Base-by-base conservation (phyloP, 1,284 basidiomycete species). In the Cryptococcus sp. region DNA sequence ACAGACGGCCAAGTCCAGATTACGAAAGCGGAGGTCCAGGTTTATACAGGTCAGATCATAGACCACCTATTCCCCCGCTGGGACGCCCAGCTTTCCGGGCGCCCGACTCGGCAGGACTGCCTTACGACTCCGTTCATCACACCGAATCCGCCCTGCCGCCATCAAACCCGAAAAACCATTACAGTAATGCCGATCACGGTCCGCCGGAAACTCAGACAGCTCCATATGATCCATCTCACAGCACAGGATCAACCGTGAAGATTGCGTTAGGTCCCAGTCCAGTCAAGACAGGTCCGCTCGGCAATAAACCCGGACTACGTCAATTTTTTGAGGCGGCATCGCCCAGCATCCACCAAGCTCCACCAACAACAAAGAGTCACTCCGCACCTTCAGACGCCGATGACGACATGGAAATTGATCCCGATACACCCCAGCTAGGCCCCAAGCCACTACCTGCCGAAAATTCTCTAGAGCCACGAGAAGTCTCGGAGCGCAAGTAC, bases 401-500 rank as follows among this genome's bases (percentile, higher is more conserved):
- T 16, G 36, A 5, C 4, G 36, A 39, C 36, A 39, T 39, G 36
- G 36, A 39, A 7, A 19, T 39, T 14, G 36, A 28, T 28, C 28
- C 28, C 11, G 28, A 39, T 4, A 39, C 36, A 16, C 36, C 36
- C 32, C 10, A 9, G 14, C 4, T 19, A 5, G 36, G 18, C 4
- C 5, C 16, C 14, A 7, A 39, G 36, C 5, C 18, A 7, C 5
- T n/a, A 4, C 36, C 4, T 14, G 7, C 14, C 14, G 22, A 45
- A 34, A 41, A 23, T 4, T 7, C 22, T 28, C 52, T 61, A 18
- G 53, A 63, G 16, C 55, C 54, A 19, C 47, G 66, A 23, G 58
- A 53, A 10, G 61, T 47, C 7, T 60, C 60, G 28, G 61, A 66
- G 46, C 43, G 50, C 16, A 42, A 55, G 31, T 68, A 66, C 39